Percentiles rank a stretch among this genome's conserved stretches.
These are phyloP conservation scores for Ampelocalamus luodianensis DNA, from an alignment of 176 grass and related monocot species.

Conservation along the genomic window DNA sequence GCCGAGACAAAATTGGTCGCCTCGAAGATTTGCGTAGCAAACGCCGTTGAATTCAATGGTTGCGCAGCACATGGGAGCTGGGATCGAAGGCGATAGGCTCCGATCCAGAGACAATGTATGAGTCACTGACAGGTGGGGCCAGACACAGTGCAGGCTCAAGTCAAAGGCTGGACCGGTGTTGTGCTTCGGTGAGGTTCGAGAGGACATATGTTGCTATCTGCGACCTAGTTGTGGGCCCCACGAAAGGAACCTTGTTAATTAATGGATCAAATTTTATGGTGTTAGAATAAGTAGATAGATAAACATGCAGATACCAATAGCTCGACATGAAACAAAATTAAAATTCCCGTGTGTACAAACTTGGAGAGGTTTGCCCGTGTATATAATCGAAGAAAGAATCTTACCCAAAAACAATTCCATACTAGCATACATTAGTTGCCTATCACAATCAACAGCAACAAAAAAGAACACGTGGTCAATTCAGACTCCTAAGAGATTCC, in stretches of 20 bases:
- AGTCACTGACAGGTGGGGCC: not conserved
- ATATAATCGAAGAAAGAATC: not conserved
- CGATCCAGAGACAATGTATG: not conserved
- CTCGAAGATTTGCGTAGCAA: not conserved
- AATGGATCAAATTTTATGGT: not conserved
- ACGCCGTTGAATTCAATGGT: conserved; percentile 32
- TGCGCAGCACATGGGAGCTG: not conserved
- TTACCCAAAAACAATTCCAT: not conserved
- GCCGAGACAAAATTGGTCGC: too few relatives aligned
- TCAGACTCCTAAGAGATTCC: not conserved
- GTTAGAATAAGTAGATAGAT: not conserved
- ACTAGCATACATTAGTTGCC: not conserved
- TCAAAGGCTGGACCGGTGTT: not conserved
- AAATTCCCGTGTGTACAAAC: not conserved
- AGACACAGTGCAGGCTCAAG: not conserved
- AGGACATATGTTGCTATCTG: not conserved
- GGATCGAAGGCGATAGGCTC: not conserved
- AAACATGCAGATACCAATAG: not conserved
- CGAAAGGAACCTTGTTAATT: not conserved
- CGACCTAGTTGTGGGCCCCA: conserved; percentile 1
- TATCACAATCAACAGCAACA: not conserved
- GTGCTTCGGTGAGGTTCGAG: not conserved
- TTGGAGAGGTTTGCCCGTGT: not conserved
- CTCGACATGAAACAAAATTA: not conserved
- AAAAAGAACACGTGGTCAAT: conserved; percentile 19